Evolutionary conservation across 192 early-diverging fungal species (phyloP).

Genomic region (Thamnidium elegans): DNA sequence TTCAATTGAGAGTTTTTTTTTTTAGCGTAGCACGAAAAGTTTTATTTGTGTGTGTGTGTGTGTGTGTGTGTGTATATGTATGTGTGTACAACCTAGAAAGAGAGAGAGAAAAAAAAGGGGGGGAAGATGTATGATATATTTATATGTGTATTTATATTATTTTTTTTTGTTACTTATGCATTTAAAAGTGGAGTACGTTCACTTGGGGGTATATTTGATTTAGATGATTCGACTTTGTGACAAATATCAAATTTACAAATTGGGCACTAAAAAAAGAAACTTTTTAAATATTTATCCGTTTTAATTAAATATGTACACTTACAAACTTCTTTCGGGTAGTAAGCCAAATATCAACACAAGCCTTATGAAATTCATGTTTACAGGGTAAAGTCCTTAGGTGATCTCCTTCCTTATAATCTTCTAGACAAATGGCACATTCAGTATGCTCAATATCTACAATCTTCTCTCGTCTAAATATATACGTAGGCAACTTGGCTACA

Average conservation of each 20-base stretch:
- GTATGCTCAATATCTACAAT: conserved; percentile 70
- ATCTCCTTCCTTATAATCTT: conserved; percentile 86
- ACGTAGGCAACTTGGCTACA: conserved; percentile 72
- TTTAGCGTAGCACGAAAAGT: too few relatives aligned
- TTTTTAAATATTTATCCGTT: not conserved
- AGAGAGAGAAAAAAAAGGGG: too few relatives aligned
- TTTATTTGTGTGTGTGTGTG: too few relatives aligned
- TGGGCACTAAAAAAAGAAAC: conserved; percentile 25
- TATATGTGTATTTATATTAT: conserved; percentile 2
- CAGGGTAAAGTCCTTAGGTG: conserved; percentile 81
- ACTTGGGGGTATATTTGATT: not conserved
- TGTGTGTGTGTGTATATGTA: too few relatives aligned
- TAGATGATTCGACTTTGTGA: conserved; percentile 6
- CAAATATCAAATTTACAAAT: conserved; percentile 37
- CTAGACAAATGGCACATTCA: conserved; percentile 91
- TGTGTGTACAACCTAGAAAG: too few relatives aligned
- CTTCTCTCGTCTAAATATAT: conserved; percentile 62
- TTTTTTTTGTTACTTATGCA: conserved; percentile 20
- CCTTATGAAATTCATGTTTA: conserved; percentile 85
- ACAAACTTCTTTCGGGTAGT: conserved; percentile 84
- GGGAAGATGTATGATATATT: not conserved
- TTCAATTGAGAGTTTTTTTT: too few relatives aligned
- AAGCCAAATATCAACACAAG: conserved; percentile 92
- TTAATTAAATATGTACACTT: too few relatives aligned
- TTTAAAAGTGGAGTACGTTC: conserved; percentile 21